Base-by-base conservation (phyloP, 2,329 filamentous ascomycete genomes). In the Diaporthe velutina region DNA sequence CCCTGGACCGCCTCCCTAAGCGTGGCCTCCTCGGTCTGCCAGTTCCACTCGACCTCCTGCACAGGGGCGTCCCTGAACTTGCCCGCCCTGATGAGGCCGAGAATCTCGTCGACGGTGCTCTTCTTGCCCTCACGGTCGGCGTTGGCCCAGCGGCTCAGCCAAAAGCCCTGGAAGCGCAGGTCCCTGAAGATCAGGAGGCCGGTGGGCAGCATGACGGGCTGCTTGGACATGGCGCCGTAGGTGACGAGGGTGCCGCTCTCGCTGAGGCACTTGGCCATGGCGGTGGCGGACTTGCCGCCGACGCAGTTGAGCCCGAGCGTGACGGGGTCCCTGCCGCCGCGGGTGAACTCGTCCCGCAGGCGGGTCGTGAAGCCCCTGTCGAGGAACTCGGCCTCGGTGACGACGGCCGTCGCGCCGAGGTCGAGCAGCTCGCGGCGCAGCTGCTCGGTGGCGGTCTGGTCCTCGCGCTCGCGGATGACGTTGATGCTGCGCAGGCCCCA, bases 401-500 rank as follows among this genome's bases (percentile, higher is more conserved):
- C 84, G 13, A 92, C 89, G 15, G 88, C 85, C 17, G 88, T 87
- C 30, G 90, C 90, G 74, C 91, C 91, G 3, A 93, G 86, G 6
- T 82, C 86, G 10, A 77, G 73, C 1, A 93, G 83, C 78, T 92
- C 90, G 67, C 84, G 80, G 77, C 85, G 87, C 40, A 92, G 82
- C 35, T 87, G 87, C 72, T 92, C 89, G 6, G 94, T 95, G 38
- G 91, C 93, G 64, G 90, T 90, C 0, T 85, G 81, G 1, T 90
- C 90, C 19, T 91, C 88, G 28, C 97, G 88, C 77, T 94, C 92
- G 17, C 97, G 91, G 54, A 99, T 88, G 33, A 99, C 89, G 82
- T 98, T 98, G 83, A 99, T 94, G 81, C 93, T 97, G 80, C 95
- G 93, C 80, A 97, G 90, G 0, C 96, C 96, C 96, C 96, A 98